These are phyloP conservation scores for Solanum gandarillasii DNA, from an alignment of 257 asterid species.

Conservation along the genomic window DNA sequence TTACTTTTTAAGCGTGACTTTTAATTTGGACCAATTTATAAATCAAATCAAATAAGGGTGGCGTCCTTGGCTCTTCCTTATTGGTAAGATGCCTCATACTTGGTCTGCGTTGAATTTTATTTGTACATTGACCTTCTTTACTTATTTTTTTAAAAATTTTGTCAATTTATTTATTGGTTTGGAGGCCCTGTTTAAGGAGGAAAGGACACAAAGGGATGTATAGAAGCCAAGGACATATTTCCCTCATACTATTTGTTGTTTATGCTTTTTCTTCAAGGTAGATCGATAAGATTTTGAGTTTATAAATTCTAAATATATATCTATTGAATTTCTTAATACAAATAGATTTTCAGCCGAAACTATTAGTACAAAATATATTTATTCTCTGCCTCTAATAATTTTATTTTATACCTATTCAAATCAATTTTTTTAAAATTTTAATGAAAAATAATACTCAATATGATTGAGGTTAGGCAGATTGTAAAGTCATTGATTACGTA, in stretches of 20 bases:
- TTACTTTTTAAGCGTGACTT: neutral
- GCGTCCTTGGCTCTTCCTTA: neutral
- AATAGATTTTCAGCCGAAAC: neutral
- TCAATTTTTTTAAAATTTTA: neutral
- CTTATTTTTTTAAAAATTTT: neutral
- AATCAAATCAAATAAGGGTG: neutral
- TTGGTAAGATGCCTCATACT: neutral
- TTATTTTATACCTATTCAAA: neutral
- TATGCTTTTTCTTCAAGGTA: fast-evolving
- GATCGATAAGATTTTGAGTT: too few species aligned
- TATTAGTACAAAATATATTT: neutral
- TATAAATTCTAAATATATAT: neutral
- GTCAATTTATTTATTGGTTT: neutral
- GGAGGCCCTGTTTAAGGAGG: neutral
- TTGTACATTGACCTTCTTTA: neutral
- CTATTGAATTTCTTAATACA: neutral
- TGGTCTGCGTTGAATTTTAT: neutral
- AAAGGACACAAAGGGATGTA: neutral
- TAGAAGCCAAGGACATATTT: neutral
- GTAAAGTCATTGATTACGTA: neutral
- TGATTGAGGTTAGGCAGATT: neutral
- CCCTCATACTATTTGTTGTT: neutral
- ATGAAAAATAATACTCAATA: too few species aligned
- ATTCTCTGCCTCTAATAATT: neutral
- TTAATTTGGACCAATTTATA: neutral